These are phyloP conservation scores for Ogataea siamensis DNA, from an alignment of 805 yeast species.

Conservation along the genomic window DNA sequence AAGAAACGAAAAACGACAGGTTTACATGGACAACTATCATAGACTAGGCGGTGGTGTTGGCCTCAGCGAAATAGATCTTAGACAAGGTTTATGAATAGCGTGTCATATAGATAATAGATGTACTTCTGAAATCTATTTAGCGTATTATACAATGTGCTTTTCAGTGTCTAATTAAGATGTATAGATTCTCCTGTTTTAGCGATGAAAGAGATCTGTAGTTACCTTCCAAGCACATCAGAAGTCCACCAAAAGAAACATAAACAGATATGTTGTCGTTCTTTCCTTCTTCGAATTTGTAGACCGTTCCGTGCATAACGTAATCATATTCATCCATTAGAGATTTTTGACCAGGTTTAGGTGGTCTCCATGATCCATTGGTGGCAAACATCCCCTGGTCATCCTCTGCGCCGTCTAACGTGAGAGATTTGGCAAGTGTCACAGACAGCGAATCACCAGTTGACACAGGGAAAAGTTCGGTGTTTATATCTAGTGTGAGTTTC, in stretches of 20 bases:
- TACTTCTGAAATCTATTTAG: conserved; percentile 1
- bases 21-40: conserved; percentile 64
- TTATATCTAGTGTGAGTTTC: conserved; percentile 82
- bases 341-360: conserved; percentile 79
- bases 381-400: conserved; percentile 47
- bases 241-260: conserved; percentile 93
- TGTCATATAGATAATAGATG: background rate
- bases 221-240: conserved; percentile 91
- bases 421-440: conserved; percentile 77
- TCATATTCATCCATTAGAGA: conserved; percentile 95
- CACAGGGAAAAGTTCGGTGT: conserved; percentile 89
- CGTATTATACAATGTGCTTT: conserved; percentile 8
- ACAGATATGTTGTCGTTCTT: conserved; percentile 71
- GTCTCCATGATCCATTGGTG: conserved; percentile 69
- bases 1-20: conserved; percentile 53
- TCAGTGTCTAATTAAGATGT: conserved; percentile 75
- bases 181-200: conserved; percentile 92
- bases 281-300: conserved; percentile 92
- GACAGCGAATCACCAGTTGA: conserved; percentile 73
- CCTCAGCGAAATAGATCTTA: conserved; percentile 75
- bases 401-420: conserved; percentile 50
- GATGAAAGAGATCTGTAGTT: conserved; percentile 84
- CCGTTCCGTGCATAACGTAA: conserved; percentile 97
- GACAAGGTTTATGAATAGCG: conserved; percentile 37
- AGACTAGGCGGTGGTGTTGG: conserved; percentile 75